Conservation (phyloP, 75 land plant genomes). For the Selaginella moellendorffii region DNA sequence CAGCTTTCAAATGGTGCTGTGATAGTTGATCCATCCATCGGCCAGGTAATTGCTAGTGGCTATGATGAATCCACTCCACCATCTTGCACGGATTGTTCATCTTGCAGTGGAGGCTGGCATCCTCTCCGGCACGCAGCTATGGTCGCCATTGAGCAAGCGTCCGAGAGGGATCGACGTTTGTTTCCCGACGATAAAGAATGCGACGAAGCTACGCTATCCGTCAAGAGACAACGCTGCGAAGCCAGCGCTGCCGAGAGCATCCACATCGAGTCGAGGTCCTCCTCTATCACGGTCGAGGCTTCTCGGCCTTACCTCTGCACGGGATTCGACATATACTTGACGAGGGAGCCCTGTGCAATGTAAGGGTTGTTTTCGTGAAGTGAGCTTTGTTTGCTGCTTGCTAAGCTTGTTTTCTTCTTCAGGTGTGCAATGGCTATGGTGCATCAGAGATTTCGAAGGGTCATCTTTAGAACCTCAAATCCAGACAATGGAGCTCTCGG, state of each 20-base stretch:
- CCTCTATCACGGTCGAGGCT: conserved; percentile 7
- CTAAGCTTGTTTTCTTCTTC: not conserved
- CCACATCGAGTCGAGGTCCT: too few relatives aligned
- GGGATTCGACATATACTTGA: conserved; percentile 81
- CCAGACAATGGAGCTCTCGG: conserved; percentile 59
- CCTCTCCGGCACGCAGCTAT: conserved; percentile 88
- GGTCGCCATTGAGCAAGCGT: conserved; percentile 75
- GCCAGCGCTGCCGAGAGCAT: too few relatives aligned
- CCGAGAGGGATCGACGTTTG: conserved; percentile 42
- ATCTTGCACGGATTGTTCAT: too few relatives aligned
- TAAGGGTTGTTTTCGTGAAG: conserved; percentile 13
- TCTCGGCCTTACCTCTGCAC: conserved; percentile 85
- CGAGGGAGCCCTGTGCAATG: conserved; percentile 88
- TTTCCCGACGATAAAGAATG: conserved; percentile 9
- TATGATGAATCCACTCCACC: conserved; percentile 35
- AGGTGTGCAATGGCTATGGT: conserved; percentile 99
- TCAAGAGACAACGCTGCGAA: too few relatives aligned
- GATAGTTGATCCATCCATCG: conserved; percentile 69
- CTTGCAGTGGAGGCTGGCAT: conserved; percentile 33
- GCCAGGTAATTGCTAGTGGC: conserved; percentile 45
- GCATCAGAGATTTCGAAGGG: conserved; percentile 78
- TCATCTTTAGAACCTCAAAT: conserved; percentile 76
- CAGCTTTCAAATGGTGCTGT: conserved; percentile 81
- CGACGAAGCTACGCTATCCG: too few relatives aligned
- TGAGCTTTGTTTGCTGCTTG: too few relatives aligned